Conservation (phyloP, 306 rosid genomes). For the Quercus robur region DNA sequence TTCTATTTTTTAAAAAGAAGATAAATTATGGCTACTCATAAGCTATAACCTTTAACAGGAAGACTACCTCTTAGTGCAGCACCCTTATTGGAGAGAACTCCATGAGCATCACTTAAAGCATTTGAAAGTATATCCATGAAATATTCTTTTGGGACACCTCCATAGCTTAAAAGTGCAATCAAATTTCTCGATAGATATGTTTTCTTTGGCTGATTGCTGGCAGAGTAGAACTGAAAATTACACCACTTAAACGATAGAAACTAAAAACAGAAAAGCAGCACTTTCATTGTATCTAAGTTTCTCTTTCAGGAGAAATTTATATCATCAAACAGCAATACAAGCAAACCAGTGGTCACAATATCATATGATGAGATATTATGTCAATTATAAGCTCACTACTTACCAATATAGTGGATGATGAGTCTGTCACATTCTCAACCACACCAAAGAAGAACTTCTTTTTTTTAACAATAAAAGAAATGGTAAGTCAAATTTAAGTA, state of each 20-base stretch:
- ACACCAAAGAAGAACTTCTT: neutral
- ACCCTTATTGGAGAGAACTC: slow-evolving; percentile 46
- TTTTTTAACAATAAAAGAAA: neutral
- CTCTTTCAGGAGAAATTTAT: too few relatives aligned
- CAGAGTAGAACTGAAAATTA: slow-evolving; percentile 26
- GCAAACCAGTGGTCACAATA: too few relatives aligned
- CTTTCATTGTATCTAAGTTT: neutral
- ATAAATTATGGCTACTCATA: neutral
- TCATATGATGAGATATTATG: too few relatives aligned
- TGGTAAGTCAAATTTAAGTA: neutral
- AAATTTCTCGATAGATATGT: slow-evolving; percentile 49
- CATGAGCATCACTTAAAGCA: slow-evolving; percentile 39
- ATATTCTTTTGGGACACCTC: slow-evolving; percentile 73
- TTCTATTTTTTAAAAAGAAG: neutral
- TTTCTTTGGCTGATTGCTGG: slow-evolving; percentile 54
- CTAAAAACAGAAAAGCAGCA: neutral
- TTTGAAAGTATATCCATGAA: slow-evolving; percentile 47
- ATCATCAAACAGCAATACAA: too few relatives aligned
- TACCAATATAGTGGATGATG: too few relatives aligned
- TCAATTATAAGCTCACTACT: too few relatives aligned
- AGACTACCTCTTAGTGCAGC: slow-evolving; percentile 59
- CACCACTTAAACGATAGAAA: slow-evolving; percentile 15
- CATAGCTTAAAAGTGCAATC: slow-evolving; percentile 67
- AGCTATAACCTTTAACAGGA: neutral
- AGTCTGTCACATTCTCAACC: neutral